Base-by-base conservation (phyloP, 1,139 yeast genomes). In the Maudiozyma humilis region DNA sequence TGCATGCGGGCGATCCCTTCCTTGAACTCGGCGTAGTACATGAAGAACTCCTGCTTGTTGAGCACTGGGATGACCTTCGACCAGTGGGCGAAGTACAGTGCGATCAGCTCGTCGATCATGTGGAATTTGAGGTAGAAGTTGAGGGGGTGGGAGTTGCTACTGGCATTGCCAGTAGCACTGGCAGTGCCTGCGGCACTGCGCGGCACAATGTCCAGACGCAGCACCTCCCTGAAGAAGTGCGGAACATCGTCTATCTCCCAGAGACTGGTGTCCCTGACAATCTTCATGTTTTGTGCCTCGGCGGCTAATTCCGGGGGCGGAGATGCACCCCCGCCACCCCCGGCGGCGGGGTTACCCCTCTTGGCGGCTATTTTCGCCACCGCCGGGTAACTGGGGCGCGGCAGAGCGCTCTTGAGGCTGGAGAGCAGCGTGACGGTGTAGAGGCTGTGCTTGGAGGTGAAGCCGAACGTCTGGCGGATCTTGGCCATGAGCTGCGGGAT, bases 31-130 rank as follows among this genome's bases (percentile, higher is more conserved):
- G 69, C 60, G 55, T 83, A 86, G 51, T 76, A 76, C 29, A 69
- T 67, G 56, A 82, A 67, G 55, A 86, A 86, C 4, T 76, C 70
- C 40, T 75, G 74, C 54, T 79, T 78, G 59, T 84, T 85, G 43
- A 87, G 59, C 10, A 85, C 70, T 0, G 95, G 93, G 36, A 82
- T 69, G 14, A 77, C 65, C 36, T 74, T 71, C 31, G 86, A 82
- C 95, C 96, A 88, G 49, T 82, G 83, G 50, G 79, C 81, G 64
- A 86, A 87, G 60, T 76, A 88, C 1, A 62, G 36, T 3, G 52
- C 38, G 2, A 57, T 74, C 62, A 47, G 63, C 47, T 55, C 56
- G 39, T 59, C 61, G 16, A 60, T 53, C 35, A 60, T 62, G 13
- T 32, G 36, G 32, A 56, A 45, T 1, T 46, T 40, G 19, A 60